These are phyloP conservation scores for Trichophaea hybrida DNA, from an alignment of 2,329 filamentous ascomycete species.

Conservation along the genomic window DNA sequence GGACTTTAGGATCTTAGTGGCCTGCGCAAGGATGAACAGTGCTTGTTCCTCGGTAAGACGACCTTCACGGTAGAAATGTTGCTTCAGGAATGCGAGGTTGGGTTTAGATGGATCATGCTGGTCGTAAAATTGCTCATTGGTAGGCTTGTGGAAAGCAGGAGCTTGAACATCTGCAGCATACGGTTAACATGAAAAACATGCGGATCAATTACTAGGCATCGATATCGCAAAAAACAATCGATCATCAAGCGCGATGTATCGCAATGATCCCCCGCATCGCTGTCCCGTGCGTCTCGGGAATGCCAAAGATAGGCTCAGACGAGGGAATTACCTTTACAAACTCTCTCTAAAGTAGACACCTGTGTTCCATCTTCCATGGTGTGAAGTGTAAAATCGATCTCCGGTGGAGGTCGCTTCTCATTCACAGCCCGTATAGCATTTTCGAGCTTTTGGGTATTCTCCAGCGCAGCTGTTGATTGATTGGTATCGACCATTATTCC, in stretches of 20 bases:
- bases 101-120: conserved; percentile 76
- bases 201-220: neutral
- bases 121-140: conserved; percentile 87
- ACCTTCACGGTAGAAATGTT: conserved; percentile 96
- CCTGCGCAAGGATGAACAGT: conserved; percentile 80
- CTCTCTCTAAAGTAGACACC: conserved; percentile 87
- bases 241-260: neutral
- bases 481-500: conserved; percentile 23
- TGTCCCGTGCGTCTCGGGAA: neutral
- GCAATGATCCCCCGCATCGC: neutral
- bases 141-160: conserved; percentile 81
- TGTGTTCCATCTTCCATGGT: conserved; percentile 95
- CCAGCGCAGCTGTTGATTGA: conserved; percentile 22
- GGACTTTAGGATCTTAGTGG: conserved; percentile 70
- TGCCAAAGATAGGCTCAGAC: conserved; percentile 16
- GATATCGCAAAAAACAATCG: neutral
- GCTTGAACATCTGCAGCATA: conserved; percentile 75
- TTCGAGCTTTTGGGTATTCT: conserved; percentile 49
- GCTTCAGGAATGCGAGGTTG: conserved; percentile 85
- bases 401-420: conserved; percentile 87
- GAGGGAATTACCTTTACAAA: conserved; percentile 72
- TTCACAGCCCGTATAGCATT: conserved; percentile 83
- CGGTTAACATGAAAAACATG: neutral
- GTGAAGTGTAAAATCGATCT: conserved; percentile 97
- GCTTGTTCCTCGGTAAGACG: conserved; percentile 95